These are phyloP conservation scores for Nakaseomyces delphensis DNA, from an alignment of 1,139 yeast genomes.

Conservation along the genomic window DNA sequence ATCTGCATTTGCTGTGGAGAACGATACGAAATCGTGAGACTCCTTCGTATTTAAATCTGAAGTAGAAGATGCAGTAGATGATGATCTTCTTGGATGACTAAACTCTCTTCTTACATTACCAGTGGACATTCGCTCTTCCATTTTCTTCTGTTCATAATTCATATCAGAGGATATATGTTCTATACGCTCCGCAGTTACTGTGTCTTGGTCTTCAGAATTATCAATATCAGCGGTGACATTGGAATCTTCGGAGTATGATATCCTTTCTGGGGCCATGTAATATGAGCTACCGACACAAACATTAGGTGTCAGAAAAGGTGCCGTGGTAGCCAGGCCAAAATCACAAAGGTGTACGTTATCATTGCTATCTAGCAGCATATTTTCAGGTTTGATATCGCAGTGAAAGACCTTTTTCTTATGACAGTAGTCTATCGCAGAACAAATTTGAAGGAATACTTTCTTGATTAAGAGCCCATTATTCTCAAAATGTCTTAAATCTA, in stretches of 20 bases:
- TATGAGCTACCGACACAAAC: conserved; percentile 82
- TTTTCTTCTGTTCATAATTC: neutral
- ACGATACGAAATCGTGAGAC: conserved; percentile 33
- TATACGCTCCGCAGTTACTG: neutral
- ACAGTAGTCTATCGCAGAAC: conserved; percentile 66
- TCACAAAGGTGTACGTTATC: conserved; percentile 61
- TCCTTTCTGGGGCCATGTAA: conserved; percentile 90
- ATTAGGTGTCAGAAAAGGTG: conserved; percentile 52
- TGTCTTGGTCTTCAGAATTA: neutral
- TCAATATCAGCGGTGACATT: conserved; percentile 10
- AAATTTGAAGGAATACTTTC: conserved; percentile 63
- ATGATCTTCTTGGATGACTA: neutral
- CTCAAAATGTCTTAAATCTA: conserved; percentile 44
- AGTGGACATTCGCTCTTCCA: neutral
- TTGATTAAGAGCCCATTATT: conserved; percentile 42
- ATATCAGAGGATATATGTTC: neutral
- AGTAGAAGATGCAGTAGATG: neutral
- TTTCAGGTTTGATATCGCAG: conserved; percentile 90
- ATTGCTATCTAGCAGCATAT: conserved; percentile 59
- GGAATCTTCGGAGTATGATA: conserved; percentile 31
- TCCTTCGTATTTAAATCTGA: neutral
- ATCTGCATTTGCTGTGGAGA: conserved; percentile 59
- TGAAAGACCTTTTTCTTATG: conserved; percentile 64
- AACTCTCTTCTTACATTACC: neutral
- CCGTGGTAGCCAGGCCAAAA: conserved; percentile 73